Evolutionary conservation across 257 asterid genomes (phyloP).

Genomic region (Salvia rosmarinus): DNA sequence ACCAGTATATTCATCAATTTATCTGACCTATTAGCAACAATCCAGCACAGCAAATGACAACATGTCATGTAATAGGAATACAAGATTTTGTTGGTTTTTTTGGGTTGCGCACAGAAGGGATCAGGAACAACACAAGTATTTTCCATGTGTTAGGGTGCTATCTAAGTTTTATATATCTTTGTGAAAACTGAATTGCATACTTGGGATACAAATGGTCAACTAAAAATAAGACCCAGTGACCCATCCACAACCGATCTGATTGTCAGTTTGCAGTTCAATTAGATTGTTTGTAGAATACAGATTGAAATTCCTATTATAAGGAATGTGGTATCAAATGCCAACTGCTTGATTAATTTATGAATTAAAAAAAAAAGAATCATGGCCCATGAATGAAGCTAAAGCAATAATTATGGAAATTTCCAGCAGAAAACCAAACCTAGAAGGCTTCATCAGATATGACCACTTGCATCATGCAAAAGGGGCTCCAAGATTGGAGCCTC

Average conservation of each 20-base stretch:
- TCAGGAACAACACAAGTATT: not conserved
- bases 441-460: constrained; percentile 23
- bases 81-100: constrained; percentile 15
- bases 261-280: constrained; percentile 1
- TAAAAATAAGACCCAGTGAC: constrained; percentile 9
- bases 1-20: constrained; percentile 6
- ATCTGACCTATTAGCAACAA: constrained; percentile 19
- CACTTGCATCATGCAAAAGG: not conserved
- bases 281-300: constrained; percentile 1
- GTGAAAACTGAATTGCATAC: constrained; percentile 1
- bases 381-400: constrained; percentile 9
- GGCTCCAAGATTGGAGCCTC: constrained; percentile 7
- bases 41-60: constrained; percentile 5
- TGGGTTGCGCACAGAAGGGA: constrained; percentile 7
- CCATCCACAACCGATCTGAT: constrained; percentile 2
- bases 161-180: not conserved
- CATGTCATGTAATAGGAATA: constrained; percentile 19
- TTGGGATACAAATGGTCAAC: constrained; percentile 9
- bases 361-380: not conserved
- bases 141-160: not conserved
- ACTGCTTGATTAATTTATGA: constrained; percentile 1
- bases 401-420: not conserved
- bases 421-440: constrained; percentile 12
- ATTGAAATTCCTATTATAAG: constrained; percentile 8
- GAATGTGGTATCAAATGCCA: constrained; percentile 12